Base-by-base conservation (phyloP, 768 basidiomycete genomes). In the Collybiopsis luxurians region DNA sequence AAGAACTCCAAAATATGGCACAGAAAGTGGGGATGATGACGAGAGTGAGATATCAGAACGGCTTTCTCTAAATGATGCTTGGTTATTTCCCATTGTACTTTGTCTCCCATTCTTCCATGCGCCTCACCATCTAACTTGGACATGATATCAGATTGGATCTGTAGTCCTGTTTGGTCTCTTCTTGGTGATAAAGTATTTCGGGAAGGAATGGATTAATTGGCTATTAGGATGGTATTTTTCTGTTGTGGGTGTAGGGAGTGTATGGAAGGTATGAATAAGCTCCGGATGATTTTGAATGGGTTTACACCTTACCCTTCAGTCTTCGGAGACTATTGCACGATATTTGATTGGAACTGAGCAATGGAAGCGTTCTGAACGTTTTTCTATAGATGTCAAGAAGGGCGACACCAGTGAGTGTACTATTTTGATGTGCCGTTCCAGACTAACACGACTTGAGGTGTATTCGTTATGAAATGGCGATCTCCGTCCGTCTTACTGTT, bases 181-280 rank as follows among this genome's bases (percentile, higher is more conserved):
- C 64, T 59, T 80, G 54, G 69, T 89, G 24, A 78, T 96, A 55
- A 87, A 84, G 64, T 92, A 86, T 67, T 71, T 89, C 52, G 91
- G 92, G 30, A 83, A 81, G 62, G 84, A 85, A 57, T 91, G 90
- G 87, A 83, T 96, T 55, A 95, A 95, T 70, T 81, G 80, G 79
- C 61, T 94, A 4, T 73, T 96, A 23, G 86, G 80, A 4, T 85
- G 81, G 83, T 92, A 90, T 63, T 90, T 90, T 60, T 79, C 86
- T 23, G 30, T 89, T 26, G 78, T 79, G 4, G 86, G 86, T 0
- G 76, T 85, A 9, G 84, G 81, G 24, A 84, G 83, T 60, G 82
- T 89, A 24, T 87, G 87, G 82, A 84, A 81, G 75, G 90, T 86
- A 63, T 59, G 75, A 71, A 36, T 15, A 23, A 21, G 40, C 24